Base-by-base conservation (phyloP, 768 basidiomycete species). In the Hemileccinum rubropunctum region DNA sequence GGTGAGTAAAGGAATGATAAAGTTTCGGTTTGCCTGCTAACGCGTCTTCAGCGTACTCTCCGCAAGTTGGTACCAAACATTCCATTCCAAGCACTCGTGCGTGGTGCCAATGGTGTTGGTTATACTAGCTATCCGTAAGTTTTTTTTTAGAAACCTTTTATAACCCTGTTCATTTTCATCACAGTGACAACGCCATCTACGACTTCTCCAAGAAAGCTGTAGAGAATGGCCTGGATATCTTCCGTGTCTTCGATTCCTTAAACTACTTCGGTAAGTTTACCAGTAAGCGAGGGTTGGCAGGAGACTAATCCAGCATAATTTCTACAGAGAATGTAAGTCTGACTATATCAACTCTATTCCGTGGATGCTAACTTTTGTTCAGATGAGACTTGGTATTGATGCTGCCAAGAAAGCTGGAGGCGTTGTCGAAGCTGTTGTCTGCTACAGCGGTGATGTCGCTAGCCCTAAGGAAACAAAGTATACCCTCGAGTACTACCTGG, bases 381-480 rank as follows among this genome's bases (percentile, higher is more conserved):
- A 98, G 89, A 91, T 99, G 91, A 86, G 80, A 70, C 84, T 99
- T 59, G 97, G 97, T 66, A 98, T 99, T 60, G 97, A 99, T 65
- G 97, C 97, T 35, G 97, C 97, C 51, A 99, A 98, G 84, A 97
- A 97, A 71, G 97, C 97, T 28, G 97, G 97, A 50, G 97, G 97
- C 77, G 97, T 99, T 43, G 86, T 88, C 52, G 97, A 99, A 70
- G 97, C 91, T 37, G 92, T 91, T 51, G 91, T 95, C 58, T 99
- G 97, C 76, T 99, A 99, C 79, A 95, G 91, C 58, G 97, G 97
- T 53, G 97, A 99, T 66, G 88, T 97, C 42, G 95, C 94, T 34
- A 91, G 82, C 73, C 86, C 91, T 47, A 94, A 88, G 71, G 92
- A 95, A 73, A 92, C 80, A 53, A 99, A 99, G 73, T 99, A 99